These are phyloP conservation scores for Cyclanthera cordifolia DNA, from an alignment of 306 rosid genomes.

Conservation along the genomic window DNA sequence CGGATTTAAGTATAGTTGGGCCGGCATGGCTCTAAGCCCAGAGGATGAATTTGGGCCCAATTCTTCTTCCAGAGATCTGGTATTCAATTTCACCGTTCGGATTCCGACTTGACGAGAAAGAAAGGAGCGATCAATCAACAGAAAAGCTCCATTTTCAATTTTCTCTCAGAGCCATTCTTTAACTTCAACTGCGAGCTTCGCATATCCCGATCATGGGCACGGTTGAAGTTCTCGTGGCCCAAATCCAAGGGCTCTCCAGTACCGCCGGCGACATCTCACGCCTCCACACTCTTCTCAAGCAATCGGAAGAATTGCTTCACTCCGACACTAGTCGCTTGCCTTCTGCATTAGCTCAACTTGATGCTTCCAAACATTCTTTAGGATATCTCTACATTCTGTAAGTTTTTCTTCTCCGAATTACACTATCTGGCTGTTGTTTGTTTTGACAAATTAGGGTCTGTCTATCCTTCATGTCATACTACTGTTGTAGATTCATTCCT, in stretches of 20 bases:
- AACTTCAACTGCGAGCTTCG: neutral
- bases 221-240: constrained; percentile 38
- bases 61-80: neutral
- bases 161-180: neutral
- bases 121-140: neutral
- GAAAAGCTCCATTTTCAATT: neutral
- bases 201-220: constrained; percentile 18
- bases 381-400: constrained; percentile 70
- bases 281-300: constrained; percentile 51
- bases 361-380: constrained; percentile 57
- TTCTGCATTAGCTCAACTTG: constrained; percentile 48
- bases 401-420: neutral
- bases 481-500: neutral
- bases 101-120: neutral
- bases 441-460: neutral
- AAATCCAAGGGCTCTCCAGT: constrained; percentile 60
- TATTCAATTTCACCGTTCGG: constrained; percentile 1
- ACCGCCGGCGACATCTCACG: constrained; percentile 41
- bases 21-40: neutral
- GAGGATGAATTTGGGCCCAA: neutral
- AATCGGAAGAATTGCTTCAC: constrained; percentile 50
- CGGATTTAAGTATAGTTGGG: neutral
- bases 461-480: neutral
- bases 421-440: neutral
- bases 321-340: constrained; percentile 39